Base-by-base conservation (phyloP, 768 basidiomycete genomes). In the Lyophyllum shimeji region DNA sequence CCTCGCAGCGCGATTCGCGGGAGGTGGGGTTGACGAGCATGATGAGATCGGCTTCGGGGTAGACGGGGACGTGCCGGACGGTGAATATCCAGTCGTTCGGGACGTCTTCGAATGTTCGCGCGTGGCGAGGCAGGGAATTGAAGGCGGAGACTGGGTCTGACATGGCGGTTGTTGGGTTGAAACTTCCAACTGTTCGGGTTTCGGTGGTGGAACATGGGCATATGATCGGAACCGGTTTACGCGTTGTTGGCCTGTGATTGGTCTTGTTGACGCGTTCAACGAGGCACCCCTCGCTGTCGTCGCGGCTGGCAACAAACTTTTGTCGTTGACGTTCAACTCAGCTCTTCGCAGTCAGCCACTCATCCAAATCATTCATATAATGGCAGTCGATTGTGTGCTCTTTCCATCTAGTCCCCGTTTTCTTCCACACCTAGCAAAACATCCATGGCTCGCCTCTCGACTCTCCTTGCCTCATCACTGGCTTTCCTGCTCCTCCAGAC, bases 71-170 rank as follows among this genome's bases (percentile, higher is more conserved):
- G 17, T 59, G 58, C 37, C 54, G 58, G 23, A 59, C 29, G 15
- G 54, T 55, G 47, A 59, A 59, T 0, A 59, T 48, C 58, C 58
- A 59, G 34, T 47, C 46, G n/a, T 59, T 59, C 8, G 53, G 20
- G 9, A 52, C 37, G 6, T 49, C 29, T 15, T 37, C 40, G 6
- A 12, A n/a, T 15, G 44, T 33, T 6, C 21, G 18, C 7, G 46
- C n/a, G 7, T n/a, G 25, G n/a, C 58, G 47, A 1, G 48, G 43
- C 2, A 59, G 54, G 24, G 50, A 17, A 33, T 55, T 55, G 54
- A 59, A 59, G 7, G 37, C 49, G 7, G 49, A 48, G 84, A 87
- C 39, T 11, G 27, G 42, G 20, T 57, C 47, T 20, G 51, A 50
- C 55, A 56, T 56, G 54, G 20, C 34, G 17, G 37, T 43, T 15